These are phyloP conservation scores for Metschnikowia orientalis DNA, from an alignment of 805 yeast genomes.

Conservation along the genomic window DNA sequence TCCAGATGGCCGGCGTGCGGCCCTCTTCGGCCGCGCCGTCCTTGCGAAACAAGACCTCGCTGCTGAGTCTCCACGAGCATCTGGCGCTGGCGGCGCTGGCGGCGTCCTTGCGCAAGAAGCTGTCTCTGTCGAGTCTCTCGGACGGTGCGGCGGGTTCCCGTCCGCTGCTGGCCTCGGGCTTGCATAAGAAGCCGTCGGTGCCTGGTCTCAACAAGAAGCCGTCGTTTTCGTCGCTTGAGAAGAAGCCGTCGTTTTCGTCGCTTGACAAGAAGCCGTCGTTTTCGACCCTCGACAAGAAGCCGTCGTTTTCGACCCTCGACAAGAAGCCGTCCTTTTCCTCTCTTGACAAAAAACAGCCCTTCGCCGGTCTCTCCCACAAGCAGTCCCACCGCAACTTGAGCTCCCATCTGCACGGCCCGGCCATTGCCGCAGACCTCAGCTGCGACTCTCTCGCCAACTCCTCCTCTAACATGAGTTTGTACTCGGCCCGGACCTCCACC, in stretches of 20 bases:
- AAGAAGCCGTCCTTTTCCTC: conserved; percentile 14
- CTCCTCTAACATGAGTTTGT: too few species aligned
- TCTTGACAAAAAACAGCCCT: conserved; percentile 11
- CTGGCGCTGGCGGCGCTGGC: too few species aligned
- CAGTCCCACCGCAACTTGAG: too few species aligned
- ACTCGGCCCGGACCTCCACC: conserved; percentile 3
- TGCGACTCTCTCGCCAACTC: conserved; percentile 2
- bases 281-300: conserved; percentile 11
- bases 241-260: conserved; percentile 18
- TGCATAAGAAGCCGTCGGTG: conserved; percentile 11
- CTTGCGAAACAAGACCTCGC: conserved; percentile 2
- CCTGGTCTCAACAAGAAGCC: conserved; percentile 9
- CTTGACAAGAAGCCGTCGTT: conserved; percentile 18
- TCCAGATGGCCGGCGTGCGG: conserved; percentile 35
- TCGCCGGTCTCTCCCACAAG: background rate
- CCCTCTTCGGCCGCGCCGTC: conserved; percentile 2
- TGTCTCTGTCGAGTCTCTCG: too few species aligned
- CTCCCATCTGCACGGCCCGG: too few species aligned
- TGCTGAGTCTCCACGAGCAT: conserved; percentile 1
- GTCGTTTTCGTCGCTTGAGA: conserved; percentile 12
- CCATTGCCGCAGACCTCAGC: too few species aligned
- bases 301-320: conserved; percentile 13
- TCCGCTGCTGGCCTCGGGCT: too few species aligned
- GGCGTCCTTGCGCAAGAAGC: too few species aligned
- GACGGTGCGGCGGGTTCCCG: too few species aligned